Conservation (phyloP, 352 stramenopile genomes). For the Phytophthora ramorum region DNA sequence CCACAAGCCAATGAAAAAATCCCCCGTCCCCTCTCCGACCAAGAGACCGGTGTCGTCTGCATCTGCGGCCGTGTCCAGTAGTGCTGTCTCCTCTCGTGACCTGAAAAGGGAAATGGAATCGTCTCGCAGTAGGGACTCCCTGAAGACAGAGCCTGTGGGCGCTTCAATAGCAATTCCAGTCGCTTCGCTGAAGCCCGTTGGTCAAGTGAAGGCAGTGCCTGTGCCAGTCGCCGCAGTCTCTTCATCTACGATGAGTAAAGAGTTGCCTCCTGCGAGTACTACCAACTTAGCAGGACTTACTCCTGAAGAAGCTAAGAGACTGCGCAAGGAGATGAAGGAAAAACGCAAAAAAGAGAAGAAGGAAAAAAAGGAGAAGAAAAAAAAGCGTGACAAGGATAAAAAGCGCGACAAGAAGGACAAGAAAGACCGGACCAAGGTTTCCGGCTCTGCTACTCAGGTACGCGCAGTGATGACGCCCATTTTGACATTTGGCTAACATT, state of each 20-base stretch:
- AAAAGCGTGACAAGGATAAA: slow-evolving; percentile 69
- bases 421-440: slow-evolving; percentile 50
- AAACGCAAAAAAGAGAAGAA: slow-evolving; percentile 75
- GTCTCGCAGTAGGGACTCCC: slow-evolving; percentile 8
- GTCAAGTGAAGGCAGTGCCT: slow-evolving; percentile 17
- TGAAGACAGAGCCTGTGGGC: slow-evolving; percentile 7
- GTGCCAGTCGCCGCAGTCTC: neutral
- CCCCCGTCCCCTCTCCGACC: slow-evolving; percentile 27
- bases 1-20: slow-evolving; percentile 41
- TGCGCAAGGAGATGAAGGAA: slow-evolving; percentile 60
- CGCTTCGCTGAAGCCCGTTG: slow-evolving; percentile 7
- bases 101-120: slow-evolving; percentile 18
- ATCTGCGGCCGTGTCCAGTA: slow-evolving; percentile 7
- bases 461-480: neutral
- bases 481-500: slow-evolving; percentile 1
- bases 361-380: slow-evolving; percentile 79
- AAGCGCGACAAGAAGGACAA: slow-evolving; percentile 62
- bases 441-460: slow-evolving; percentile 34
- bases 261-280: slow-evolving; percentile 8
- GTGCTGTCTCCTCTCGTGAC: slow-evolving; percentile 15
- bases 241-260: slow-evolving; percentile 17
- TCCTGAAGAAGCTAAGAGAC: slow-evolving; percentile 35
- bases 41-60: slow-evolving; percentile 24
- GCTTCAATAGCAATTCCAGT: neutral
- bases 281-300: slow-evolving; percentile 18